These are phyloP conservation scores for Friedmanniomyces endolithicus DNA, from an alignment of 495 filamentous ascomycete genomes.

Conservation along the genomic window DNA sequence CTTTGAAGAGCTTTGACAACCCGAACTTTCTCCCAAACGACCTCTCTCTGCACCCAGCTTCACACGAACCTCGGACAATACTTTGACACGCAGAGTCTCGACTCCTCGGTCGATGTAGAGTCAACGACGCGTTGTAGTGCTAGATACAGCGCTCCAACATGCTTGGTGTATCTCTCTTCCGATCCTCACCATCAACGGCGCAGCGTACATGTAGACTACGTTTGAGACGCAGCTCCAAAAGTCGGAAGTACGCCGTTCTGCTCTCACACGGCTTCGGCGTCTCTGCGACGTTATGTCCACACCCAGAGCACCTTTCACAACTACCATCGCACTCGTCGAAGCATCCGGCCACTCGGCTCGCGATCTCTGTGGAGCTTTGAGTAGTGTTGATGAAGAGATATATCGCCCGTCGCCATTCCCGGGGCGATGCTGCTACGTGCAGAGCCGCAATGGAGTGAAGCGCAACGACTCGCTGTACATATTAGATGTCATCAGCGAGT, in stretches of 20 bases:
- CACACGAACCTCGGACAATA: too few species aligned
- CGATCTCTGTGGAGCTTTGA: slow-evolving; percentile 2
- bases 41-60: too few species aligned
- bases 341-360: neutral
- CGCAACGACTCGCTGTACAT: slow-evolving; percentile 49
- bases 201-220: neutral
- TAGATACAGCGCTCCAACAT: neutral
- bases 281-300: slow-evolving; percentile 8
- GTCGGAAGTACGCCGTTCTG: neutral
- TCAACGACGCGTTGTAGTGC: too few species aligned
- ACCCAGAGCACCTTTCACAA: slow-evolving; percentile 9
- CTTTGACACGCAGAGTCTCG: too few species aligned
- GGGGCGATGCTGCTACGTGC: slow-evolving; percentile 20
- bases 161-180: neutral
- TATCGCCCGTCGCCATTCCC: slow-evolving; percentile 19
- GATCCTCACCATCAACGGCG: too few species aligned
- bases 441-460: slow-evolving; percentile 31
- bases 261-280: slow-evolving; percentile 3
- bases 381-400: too few species aligned
- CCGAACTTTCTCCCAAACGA: too few species aligned
- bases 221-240: slow-evolving; percentile 3
- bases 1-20: too few species aligned
- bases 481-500: slow-evolving; percentile 44
- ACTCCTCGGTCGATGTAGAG: too few species aligned
- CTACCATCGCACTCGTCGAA: slow-evolving; percentile 1